Evolutionary conservation across 306 rosid species (phyloP).

Genomic region (Ceratonia siliqua): DNA sequence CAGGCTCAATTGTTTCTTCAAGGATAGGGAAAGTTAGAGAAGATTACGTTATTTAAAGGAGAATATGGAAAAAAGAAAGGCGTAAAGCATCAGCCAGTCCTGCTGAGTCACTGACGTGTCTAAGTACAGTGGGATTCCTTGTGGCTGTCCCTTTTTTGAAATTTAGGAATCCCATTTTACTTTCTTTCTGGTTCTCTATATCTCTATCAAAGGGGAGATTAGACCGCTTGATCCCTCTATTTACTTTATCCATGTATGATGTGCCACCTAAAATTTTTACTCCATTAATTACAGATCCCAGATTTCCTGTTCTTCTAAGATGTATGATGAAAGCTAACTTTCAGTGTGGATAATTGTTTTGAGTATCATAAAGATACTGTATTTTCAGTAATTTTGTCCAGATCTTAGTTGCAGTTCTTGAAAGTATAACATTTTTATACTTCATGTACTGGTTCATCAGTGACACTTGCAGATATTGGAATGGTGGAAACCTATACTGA

Average conservation of each 20-base stretch:
- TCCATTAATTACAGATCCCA: slow-evolving; percentile 37
- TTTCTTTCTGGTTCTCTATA: slow-evolving; percentile 34
- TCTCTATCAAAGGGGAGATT: slow-evolving; percentile 52
- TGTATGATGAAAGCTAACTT: slow-evolving; percentile 29
- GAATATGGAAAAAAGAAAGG: slow-evolving; percentile 35
- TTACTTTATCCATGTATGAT: slow-evolving; percentile 30
- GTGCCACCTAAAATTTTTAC: slow-evolving; percentile 33
- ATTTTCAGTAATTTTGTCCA: slow-evolving; percentile 17
- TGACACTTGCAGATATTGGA: slow-evolving; percentile 29
- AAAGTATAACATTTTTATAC: slow-evolving; percentile 26
- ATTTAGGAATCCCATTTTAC: slow-evolving; percentile 50
- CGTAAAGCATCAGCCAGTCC: slow-evolving; percentile 42
- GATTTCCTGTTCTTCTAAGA: slow-evolving; percentile 34
- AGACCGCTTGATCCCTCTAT: slow-evolving; percentile 35
- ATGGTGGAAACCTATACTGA: slow-evolving; percentile 18
- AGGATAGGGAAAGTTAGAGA: slow-evolving; percentile 43
- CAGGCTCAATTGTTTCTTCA: slow-evolving; percentile 39
- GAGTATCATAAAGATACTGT: slow-evolving; percentile 30
- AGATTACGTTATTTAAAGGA: slow-evolving; percentile 36
- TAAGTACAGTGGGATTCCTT: slow-evolving; percentile 46
- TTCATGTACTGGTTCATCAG: slow-evolving; percentile 8
- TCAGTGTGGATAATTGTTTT: slow-evolving; percentile 22
- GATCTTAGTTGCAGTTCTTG: slow-evolving; percentile 34
- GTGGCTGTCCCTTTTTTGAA: slow-evolving; percentile 40
- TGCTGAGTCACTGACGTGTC: slow-evolving; percentile 47